A percentile compares a stretch with the other conserved stretches of the same genome.
Evolutionary conservation across 2,329 filamentous ascomycete genomes (phyloP).

Genomic region (Tympanopsis confertula): DNA sequence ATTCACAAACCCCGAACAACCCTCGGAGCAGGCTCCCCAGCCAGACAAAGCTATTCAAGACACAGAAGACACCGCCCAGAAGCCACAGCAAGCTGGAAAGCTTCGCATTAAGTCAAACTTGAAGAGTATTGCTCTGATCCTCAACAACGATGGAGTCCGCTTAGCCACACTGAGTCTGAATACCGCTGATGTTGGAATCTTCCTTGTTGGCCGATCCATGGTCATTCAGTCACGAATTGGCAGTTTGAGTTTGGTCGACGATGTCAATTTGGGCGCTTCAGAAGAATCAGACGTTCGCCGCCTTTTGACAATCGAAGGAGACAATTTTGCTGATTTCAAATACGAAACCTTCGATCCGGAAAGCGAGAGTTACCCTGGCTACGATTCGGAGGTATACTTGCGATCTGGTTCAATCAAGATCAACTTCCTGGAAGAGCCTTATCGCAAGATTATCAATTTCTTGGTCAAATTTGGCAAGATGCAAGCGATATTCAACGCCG

Average conservation of each 20-base stretch:
- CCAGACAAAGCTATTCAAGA: slow-evolving; percentile 14
- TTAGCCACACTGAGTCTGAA: slow-evolving; percentile 86
- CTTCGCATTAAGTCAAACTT: slow-evolving; percentile 89
- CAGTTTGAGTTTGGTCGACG: slow-evolving; percentile 78
- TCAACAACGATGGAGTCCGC: slow-evolving; percentile 95
- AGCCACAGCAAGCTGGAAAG: slow-evolving; percentile 45
- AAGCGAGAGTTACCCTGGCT: slow-evolving; percentile 71
- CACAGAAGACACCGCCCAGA: slow-evolving; percentile 21
- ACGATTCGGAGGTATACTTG: slow-evolving; percentile 83
- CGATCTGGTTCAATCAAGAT: slow-evolving; percentile 90
- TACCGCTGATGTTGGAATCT: slow-evolving; percentile 82
- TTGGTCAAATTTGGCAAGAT: slow-evolving; percentile 98
- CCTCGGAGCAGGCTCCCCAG: slow-evolving; percentile 18
- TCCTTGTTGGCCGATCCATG: slow-evolving; percentile 77
- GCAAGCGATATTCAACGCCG: slow-evolving; percentile 97
- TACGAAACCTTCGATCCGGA: slow-evolving; percentile 87
- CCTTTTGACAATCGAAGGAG: slow-evolving; percentile 85
- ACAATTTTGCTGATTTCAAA: slow-evolving; percentile 90
- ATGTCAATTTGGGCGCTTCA: slow-evolving; percentile 82
- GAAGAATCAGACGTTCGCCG: slow-evolving; percentile 71
- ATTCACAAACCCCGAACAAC: slow-evolving; percentile 58
- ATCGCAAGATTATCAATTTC: slow-evolving; percentile 96
- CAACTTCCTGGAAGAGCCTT: slow-evolving; percentile 93
- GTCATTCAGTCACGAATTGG: slow-evolving; percentile 76
- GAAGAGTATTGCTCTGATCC: slow-evolving; percentile 82